Evolutionary conservation across 208 protist species (phyloP), one percentile per base, ranked within the genome.

Genomic region (Entamoeba nuttalli): DNA sequence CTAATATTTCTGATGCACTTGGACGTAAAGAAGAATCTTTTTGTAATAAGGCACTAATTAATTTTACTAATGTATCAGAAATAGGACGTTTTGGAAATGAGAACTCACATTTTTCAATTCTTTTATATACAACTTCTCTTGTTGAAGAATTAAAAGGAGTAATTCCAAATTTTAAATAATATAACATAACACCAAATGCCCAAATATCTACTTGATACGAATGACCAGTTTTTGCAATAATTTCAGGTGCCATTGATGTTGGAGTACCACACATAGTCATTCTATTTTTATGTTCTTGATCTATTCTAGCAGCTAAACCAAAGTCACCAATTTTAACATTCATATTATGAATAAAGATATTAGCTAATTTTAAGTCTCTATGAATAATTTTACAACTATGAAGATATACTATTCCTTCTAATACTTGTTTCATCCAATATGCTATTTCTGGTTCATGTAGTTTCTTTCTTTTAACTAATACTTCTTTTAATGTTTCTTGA

Each of bases 301-400:
- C 48, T 25, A 51, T 50, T 62, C 53, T 19, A 4, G 15, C 95
- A 93, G 48, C 30, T 9, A 95, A 94, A 55, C 95, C 95, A 94
- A 96, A 96, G 73, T 96, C 95, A 30, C 94, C 62, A 73, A 96
- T 95, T 55, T 96, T 96, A 15, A 96, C 52, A n/a, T 21, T 93
- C 14, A 94, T 94, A 25, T 95, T 51, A 35, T 52, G 35, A 21
- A 93, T n/a, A 41, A 96, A 94, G 0, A 96, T 95, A n/a, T 96
- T 96, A 2, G 94, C 94, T 55, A 11, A 15, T 94, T 95, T 95
- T 15, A 95, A 93, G 21, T 95, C 95, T 94, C 95, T 95, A 55
- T 96, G 95, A 35, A 96, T 95, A 30, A 95, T 95, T 21, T 15
- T 21, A n/a, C 57, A 50, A 14, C 7, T 17, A 93, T 96, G 95